A percentile compares a stretch with the other conserved stretches of the same genome.
Evolutionary conservation across 1,284 basidiomycete species (phyloP).

Genomic region (Xanthoconium separans): DNA sequence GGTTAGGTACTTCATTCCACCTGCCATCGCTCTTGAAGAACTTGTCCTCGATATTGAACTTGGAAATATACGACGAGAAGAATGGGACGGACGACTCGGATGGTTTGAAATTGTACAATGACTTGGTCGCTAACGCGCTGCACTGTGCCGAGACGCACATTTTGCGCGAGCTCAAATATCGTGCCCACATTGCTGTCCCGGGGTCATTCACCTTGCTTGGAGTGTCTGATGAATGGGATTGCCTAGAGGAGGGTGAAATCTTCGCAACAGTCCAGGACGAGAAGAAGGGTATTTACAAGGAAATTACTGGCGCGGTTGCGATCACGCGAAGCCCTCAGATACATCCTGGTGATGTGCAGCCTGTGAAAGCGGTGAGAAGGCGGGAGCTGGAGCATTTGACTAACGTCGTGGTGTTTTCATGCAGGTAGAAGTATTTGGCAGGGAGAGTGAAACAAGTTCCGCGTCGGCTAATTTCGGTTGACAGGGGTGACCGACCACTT

Average conservation of each 20-base stretch:
- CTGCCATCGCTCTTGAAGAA: constrained; percentile 41
- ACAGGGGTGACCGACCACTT: constrained; percentile 41
- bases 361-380: constrained; percentile 42
- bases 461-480: constrained; percentile 8
- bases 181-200: constrained; percentile 47
- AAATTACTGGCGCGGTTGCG: constrained; percentile 40
- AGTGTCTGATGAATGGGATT: constrained; percentile 46
- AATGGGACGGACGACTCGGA: constrained; percentile 2
- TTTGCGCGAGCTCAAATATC: constrained; percentile 50
- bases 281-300: constrained; percentile 21
- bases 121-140: constrained; percentile 33
- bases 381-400: constrained; percentile 36
- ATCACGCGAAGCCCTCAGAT: constrained; percentile 52
- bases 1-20: constrained; percentile 44
- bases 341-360: constrained; percentile 49
- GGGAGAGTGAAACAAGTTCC: neutral
- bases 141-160: constrained; percentile 39
- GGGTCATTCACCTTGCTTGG: constrained; percentile 49
- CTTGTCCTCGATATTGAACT: constrained; percentile 27
- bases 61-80: constrained; percentile 23
- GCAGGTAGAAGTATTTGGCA: constrained; percentile 23
- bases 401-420: constrained; percentile 43
- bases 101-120: constrained; percentile 25
- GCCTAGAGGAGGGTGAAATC: constrained; percentile 41
- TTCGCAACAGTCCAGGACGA: constrained; percentile 41